A percentile compares a stretch with the other conserved stretches of the same genome.
phyloP scores from a whole-genome alignment of 371 early-diverging fungal species.

The Vairimorpha necatrix region DNA sequence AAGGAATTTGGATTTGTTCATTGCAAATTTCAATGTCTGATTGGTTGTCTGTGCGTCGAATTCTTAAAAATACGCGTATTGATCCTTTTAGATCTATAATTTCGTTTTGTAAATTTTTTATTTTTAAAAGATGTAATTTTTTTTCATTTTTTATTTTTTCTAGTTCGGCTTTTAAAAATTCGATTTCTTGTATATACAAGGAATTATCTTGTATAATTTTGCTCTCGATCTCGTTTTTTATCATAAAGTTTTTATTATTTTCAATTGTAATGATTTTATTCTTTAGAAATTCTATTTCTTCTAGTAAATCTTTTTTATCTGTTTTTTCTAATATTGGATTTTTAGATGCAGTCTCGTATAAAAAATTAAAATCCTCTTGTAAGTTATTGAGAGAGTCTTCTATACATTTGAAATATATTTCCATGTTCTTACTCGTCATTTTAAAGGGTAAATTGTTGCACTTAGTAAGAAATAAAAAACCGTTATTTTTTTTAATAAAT shows the following conservation, averaged over 20 bases:
- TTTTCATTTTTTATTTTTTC: neutral
- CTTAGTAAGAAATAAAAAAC: too few species aligned
- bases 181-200: neutral
- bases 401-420: neutral
- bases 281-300: slow-evolving; percentile 22
- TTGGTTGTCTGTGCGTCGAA: slow-evolving; percentile 69
- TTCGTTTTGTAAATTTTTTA: slow-evolving; percentile 39
- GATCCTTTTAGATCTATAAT: slow-evolving; percentile 82
- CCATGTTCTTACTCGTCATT: neutral
- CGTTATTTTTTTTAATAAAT: too few species aligned
- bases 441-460: too few species aligned
- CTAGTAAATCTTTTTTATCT: neutral
- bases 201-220: neutral
- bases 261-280: neutral
- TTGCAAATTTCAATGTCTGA: neutral
- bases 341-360: neutral
- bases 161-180: neutral
- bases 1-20: slow-evolving; percentile 57
- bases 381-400: neutral
- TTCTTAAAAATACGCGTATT: slow-evolving; percentile 88
- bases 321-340: neutral
- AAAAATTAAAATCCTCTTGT: neutral
- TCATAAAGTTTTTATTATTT: neutral
- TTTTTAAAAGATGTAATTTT: slow-evolving; percentile 2
- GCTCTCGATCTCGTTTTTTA: neutral